These are phyloP conservation scores for Bolboschoenoplectus hybrid DNA, from an alignment of 202 grass and related monocot species.

Conservation along the genomic window DNA sequence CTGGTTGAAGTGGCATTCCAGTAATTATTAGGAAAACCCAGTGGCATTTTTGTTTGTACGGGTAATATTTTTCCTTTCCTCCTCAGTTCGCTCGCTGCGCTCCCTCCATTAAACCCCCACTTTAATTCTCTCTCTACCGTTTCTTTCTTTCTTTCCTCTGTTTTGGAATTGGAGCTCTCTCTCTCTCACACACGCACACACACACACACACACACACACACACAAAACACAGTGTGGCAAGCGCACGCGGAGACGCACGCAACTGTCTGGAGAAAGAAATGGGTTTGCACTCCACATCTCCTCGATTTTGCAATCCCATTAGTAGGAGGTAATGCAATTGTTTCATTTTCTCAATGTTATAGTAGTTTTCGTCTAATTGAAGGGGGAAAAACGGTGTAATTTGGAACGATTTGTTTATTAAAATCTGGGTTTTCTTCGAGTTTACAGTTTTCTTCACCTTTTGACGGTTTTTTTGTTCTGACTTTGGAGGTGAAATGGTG, in stretches of 20 bases:
- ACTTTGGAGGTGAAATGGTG: slow-evolving; percentile 6
- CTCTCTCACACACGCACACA: slow-evolving; percentile 24
- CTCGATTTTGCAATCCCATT: slow-evolving; percentile 72
- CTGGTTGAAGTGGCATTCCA: slow-evolving; percentile 43
- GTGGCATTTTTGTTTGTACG: not conserved
- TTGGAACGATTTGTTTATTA: not conserved
- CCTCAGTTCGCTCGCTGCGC: slow-evolving; percentile 14
- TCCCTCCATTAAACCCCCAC: slow-evolving; percentile 33
- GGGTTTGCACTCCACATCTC: slow-evolving; percentile 67
- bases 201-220: not conserved
- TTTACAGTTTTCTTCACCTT: not conserved
- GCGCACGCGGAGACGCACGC: not conserved
- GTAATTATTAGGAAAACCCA: slow-evolving; percentile 32
- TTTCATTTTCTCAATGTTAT: not conserved
- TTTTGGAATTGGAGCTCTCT: slow-evolving; percentile 18
- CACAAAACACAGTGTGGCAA: not conserved
- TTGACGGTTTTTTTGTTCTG: not conserved
- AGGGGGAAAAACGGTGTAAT: not conserved
- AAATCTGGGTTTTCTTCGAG: slow-evolving; percentile 2
- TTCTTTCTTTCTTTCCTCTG: slow-evolving; percentile 18
- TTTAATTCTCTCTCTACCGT: slow-evolving; percentile 36
- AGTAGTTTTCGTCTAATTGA: not conserved
- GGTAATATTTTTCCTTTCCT: not conserved
- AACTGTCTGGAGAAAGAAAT: slow-evolving; percentile 39
- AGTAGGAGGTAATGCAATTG: slow-evolving; percentile 63